These are phyloP conservation scores for Phyllosticta citribraziliensis DNA, from an alignment of 2,329 filamentous ascomycete genomes.

Conservation along the genomic window DNA sequence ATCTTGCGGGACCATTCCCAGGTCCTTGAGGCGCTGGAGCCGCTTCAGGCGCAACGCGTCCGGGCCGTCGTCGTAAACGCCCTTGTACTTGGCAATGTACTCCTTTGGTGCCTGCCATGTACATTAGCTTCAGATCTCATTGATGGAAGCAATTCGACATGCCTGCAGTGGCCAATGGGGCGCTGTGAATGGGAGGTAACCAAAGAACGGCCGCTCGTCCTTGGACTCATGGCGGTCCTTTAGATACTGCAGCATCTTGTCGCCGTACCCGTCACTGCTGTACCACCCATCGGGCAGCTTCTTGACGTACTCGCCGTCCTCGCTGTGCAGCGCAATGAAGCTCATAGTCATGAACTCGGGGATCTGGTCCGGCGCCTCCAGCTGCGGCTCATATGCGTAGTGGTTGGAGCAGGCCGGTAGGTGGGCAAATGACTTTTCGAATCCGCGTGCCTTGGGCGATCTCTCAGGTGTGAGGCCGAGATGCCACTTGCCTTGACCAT, in stretches of 20 bases:
- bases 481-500: conserved; percentile 44
- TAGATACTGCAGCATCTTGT: conserved; percentile 30
- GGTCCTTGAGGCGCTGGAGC: conserved; percentile 45
- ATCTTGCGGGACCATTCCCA: conserved; percentile 45
- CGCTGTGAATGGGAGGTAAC: conserved; percentile 51
- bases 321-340: conserved; percentile 30
- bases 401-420: conserved; percentile 42
- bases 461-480: conserved; percentile 49
- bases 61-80: conserved; percentile 52
- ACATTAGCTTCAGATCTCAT: too few relatives aligned
- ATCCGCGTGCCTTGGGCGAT: conserved; percentile 47
- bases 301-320: conserved; percentile 31
- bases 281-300: conserved; percentile 27
- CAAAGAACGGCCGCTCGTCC: conserved; percentile 45
- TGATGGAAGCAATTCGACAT: too few relatives aligned
- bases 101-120: conserved; percentile 36
- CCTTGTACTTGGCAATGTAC: conserved; percentile 47
- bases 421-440: conserved; percentile 50
- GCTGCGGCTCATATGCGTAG: conserved; percentile 44
- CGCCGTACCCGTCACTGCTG: conserved; percentile 29
- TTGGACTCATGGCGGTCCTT: conserved; percentile 25
- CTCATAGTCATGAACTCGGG: conserved; percentile 34
- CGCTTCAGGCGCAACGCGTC: conserved; percentile 45
- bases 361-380: conserved; percentile 23
- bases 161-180: conserved; percentile 54